Conservation (phyloP, 805 yeast species). For the Candida vartiovaarae region DNA sequence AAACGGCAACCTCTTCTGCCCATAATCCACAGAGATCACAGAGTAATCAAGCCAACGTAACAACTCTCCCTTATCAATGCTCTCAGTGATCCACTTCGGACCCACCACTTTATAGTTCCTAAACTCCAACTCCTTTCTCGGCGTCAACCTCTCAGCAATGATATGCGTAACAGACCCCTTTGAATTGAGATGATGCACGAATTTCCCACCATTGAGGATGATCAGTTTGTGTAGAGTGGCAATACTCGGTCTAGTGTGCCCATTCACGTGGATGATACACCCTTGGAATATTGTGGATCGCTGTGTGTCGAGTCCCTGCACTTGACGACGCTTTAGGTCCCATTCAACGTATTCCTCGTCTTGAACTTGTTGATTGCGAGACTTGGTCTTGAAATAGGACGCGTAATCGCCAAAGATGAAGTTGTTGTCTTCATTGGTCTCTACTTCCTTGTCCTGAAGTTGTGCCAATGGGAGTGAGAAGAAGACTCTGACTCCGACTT, state of each 20-base stretch:
- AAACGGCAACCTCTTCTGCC: constrained; percentile 39
- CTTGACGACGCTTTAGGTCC: constrained; percentile 33
- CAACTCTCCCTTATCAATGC: constrained; percentile 39
- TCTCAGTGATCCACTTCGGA: constrained; percentile 77
- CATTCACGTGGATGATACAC: constrained; percentile 76
- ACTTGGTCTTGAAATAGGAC: constrained; percentile 58
- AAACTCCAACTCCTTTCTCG: constrained; percentile 62
- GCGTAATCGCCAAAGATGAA: constrained; percentile 58
- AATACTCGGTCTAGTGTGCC: constrained; percentile 80
- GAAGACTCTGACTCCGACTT: neutral
- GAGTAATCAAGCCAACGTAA: constrained; percentile 69
- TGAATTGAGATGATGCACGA: constrained; percentile 57
- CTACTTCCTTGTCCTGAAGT: neutral
- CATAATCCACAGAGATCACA: constrained; percentile 44
- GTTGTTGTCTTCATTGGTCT: neutral
- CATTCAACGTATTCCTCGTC: constrained; percentile 45
- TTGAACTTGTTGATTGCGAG: constrained; percentile 50
- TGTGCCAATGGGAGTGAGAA: constrained; percentile 14
- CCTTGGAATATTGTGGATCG: constrained; percentile 42
- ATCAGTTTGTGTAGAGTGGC: constrained; percentile 64
- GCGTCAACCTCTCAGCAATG: constrained; percentile 71
- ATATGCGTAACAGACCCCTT: constrained; percentile 81
- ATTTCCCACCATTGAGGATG: constrained; percentile 73
- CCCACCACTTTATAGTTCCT: constrained; percentile 64
- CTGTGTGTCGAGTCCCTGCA: constrained; percentile 7